Conservation (phyloP, 805 yeast genomes). For the Kazachstania kunashirensis region DNA sequence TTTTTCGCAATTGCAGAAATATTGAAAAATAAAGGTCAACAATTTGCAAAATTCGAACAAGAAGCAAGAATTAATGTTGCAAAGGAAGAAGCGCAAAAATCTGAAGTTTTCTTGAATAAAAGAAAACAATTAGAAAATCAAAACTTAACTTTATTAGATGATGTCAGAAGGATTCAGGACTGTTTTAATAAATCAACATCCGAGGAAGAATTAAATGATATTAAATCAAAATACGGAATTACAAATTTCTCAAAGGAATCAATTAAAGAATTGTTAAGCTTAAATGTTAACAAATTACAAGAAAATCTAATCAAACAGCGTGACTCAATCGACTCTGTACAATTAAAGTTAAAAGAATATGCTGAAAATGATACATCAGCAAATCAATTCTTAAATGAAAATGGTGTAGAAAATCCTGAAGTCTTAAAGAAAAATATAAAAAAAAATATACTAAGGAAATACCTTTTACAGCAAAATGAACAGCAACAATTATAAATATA, state of each 20-base stretch:
- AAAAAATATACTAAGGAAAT: slow-evolving; percentile 67
- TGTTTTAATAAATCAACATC: slow-evolving; percentile 29
- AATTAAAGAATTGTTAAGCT: slow-evolving; percentile 29
- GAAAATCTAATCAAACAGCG: slow-evolving; percentile 20
- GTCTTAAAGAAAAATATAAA: slow-evolving; percentile 41
- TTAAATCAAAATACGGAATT: slow-evolving; percentile 39
- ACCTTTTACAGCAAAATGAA: slow-evolving; percentile 28
- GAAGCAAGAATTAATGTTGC: slow-evolving; percentile 61
- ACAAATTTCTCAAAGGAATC: slow-evolving; percentile 38
- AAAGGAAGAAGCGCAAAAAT: slow-evolving; percentile 53
- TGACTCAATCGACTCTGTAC: slow-evolving; percentile 30
- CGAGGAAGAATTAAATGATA: slow-evolving; percentile 29
- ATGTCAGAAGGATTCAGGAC: slow-evolving; percentile 22
- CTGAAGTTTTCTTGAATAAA: slow-evolving; percentile 44
- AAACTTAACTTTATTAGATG: slow-evolving; percentile 23
- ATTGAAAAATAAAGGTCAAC: slow-evolving; percentile 81
- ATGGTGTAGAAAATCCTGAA: slow-evolving; percentile 31
- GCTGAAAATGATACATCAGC: slow-evolving; percentile 31
- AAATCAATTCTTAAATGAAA: slow-evolving; percentile 27
- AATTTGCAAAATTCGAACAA: slow-evolving; percentile 68
- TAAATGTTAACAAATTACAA: slow-evolving; percentile 31
- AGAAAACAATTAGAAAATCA: slow-evolving; percentile 31
- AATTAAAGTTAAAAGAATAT: slow-evolving; percentile 30
- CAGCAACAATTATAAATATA: not conserved
- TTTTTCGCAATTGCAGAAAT: slow-evolving; percentile 89